Conservation (phyloP, 192 early-diverging fungal species). For the Umbelopsis ramanniana region DNA sequence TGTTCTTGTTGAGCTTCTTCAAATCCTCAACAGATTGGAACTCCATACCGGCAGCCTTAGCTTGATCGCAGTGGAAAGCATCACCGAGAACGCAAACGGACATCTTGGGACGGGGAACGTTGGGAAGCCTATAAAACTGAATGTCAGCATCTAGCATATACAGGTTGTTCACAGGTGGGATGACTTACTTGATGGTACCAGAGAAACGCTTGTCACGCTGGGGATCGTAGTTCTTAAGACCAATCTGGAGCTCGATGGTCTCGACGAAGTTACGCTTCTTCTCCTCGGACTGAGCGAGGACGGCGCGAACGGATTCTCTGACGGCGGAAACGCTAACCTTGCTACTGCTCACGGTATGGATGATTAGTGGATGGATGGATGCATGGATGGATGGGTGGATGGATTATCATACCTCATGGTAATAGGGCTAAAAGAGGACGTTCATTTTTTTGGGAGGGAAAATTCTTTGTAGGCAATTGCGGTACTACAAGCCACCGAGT, state of each 20-base stretch:
- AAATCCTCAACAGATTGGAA: conserved; percentile 96
- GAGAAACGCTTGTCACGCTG: conserved; percentile 99
- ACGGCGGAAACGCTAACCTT: conserved; percentile 92
- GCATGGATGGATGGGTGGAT: conserved; percentile 29
- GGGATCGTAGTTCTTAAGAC: conserved; percentile 99
- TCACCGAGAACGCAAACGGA: conserved; percentile 95
- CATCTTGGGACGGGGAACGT: conserved; percentile 95
- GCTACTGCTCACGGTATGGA: conserved; percentile 36
- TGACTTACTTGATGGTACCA: conserved; percentile 77
- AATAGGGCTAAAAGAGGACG: conserved; percentile 8
- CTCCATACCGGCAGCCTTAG: conserved; percentile 88
- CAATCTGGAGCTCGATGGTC: conserved; percentile 97
- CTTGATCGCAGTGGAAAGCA: conserved; percentile 94
- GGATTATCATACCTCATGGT: conserved; percentile 38
- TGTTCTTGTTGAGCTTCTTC: conserved; percentile 99
- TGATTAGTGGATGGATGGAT: conserved; percentile 2
- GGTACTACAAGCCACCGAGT: too few species aligned
- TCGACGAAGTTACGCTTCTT: conserved; percentile 96
- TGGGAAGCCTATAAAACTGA: conserved; percentile 69
- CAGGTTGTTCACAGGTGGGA: neutral
- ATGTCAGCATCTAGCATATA: neutral
- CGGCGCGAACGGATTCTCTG: conserved; percentile 73
- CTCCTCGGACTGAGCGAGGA: conserved; percentile 81
- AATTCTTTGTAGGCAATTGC: too few species aligned
- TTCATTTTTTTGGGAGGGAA: neutral